Conservation (phyloP, 2,329 filamentous ascomycete species). For the Teratosphaeria nubilosa region DNA sequence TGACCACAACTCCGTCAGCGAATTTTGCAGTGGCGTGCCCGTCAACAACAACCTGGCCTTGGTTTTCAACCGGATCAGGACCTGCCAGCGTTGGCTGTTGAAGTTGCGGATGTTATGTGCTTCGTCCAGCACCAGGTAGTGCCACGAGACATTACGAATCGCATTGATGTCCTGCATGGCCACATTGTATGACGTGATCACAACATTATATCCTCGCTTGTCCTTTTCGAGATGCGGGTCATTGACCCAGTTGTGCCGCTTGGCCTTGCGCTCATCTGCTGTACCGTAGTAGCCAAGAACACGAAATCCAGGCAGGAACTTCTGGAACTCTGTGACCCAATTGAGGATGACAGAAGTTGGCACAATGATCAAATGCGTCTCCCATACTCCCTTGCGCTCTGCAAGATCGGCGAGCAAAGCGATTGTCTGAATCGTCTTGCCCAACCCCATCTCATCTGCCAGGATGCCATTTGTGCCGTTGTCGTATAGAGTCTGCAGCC, state of each 20-base stretch:
- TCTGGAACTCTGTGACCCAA: conserved; percentile 99
- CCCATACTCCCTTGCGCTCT: conserved; percentile 84
- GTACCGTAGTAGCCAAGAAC: conserved; percentile 95
- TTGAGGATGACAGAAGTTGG: conserved; percentile 98
- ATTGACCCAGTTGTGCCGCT: conserved; percentile 86
- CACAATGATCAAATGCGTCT: conserved; percentile 88
- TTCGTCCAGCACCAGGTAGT: conserved; percentile 96
- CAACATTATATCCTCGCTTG: conserved; percentile 97
- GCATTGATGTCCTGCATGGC: conserved; percentile 89
- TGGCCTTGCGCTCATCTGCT: conserved; percentile 81
- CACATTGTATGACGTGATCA: conserved; percentile 95
- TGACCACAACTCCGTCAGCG: conserved; percentile 93
- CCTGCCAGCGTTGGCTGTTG: conserved; percentile 94
- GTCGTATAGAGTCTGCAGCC: conserved; percentile 85
- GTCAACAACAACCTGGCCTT: conserved; percentile 78
- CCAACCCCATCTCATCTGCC: conserved; percentile 96
- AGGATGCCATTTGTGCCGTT: conserved; percentile 93
- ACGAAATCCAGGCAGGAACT: conserved; percentile 96
- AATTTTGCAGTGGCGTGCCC: conserved; percentile 93
- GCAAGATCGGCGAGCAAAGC: conserved; percentile 86
- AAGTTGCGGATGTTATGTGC: conserved; percentile 99
- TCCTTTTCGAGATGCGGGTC: conserved; percentile 60
- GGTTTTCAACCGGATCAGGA: conserved; percentile 86
- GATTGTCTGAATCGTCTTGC: conserved; percentile 98
- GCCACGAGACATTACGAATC: conserved; percentile 86